Conservation (phyloP, 2,329 filamentous ascomycete genomes). For the Aschersonia sp. region DNA sequence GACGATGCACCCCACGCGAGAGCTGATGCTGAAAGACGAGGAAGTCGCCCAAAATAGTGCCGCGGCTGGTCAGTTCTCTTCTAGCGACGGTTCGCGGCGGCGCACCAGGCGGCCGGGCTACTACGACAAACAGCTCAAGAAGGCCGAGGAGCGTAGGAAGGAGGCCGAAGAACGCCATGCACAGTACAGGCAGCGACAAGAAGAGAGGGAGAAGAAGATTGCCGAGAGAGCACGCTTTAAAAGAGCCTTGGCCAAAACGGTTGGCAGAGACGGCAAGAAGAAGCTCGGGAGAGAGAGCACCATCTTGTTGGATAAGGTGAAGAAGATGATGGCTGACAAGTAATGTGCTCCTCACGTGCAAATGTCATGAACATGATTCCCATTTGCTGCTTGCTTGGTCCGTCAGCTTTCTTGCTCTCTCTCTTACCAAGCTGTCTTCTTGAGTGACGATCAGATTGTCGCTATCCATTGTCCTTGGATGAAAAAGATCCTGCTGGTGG, state of each 20-base stretch:
- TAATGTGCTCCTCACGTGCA: neutral
- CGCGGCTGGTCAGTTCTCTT: constrained; percentile 3
- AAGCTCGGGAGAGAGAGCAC: constrained; percentile 73
- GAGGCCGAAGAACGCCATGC: constrained; percentile 26
- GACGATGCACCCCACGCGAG: constrained; percentile 20
- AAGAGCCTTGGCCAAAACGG: constrained; percentile 59
- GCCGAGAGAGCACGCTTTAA: constrained; percentile 52
- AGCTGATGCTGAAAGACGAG: constrained; percentile 25
- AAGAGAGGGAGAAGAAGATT: constrained; percentile 49
- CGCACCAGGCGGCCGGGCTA: constrained; percentile 33
- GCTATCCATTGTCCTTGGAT: no score
- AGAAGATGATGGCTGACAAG: constrained; percentile 24
- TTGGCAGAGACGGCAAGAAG: constrained; percentile 59
- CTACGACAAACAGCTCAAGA: constrained; percentile 49
- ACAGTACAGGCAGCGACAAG: constrained; percentile 33
- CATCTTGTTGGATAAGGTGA: constrained; percentile 64
- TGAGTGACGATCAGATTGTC: no score
- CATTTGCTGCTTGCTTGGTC: no score
- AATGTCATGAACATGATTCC: neutral
- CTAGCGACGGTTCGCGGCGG: constrained; percentile 17
- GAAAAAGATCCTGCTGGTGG: no score
- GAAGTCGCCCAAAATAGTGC: constrained; percentile 18
- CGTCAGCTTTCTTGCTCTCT: no score
- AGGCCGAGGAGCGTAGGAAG: constrained; percentile 26
- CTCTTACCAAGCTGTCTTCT: no score